Evolutionary conservation across 176 grass and related monocot species (phyloP), one percentile per base, ranked within the genome.

Genomic region (Poa pratensis): DNA sequence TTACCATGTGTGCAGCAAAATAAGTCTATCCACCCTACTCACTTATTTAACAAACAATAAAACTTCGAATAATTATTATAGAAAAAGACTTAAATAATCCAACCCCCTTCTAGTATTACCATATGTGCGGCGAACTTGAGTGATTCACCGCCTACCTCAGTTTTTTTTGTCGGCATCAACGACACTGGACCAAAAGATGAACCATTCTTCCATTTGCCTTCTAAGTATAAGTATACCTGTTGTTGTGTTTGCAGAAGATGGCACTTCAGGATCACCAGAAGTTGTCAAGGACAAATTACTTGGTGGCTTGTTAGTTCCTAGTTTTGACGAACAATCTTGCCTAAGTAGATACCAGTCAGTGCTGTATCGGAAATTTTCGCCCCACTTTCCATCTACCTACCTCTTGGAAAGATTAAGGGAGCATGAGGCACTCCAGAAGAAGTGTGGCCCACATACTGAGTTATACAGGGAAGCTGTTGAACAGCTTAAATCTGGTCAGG

Each of bases 391-490:
- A 46, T 95, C 88, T 9, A 63, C 80, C 3, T 87, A 95, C 85
- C 88, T 95, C 67, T 75, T 95, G 37, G 84, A 81, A 80, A 93
- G 65, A 73, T 20, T 95, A 85, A 88, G 88, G 34, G 83, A 89
- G 40, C 91, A 95, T 26, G 91, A 95, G 80, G 73, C 68, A 34
- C 91, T 93, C 10, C 94, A 95, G 63, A 95, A 77, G 40, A 95
- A 93, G 78, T 95, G 88, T 43, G 88, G 88, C 6, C 94, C 88
- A 0, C 45, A 87, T 57, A 95, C 94, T 77, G 83, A 80, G 28
- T 75, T 40, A 14, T 95, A 84, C 55, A 84, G 68, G 72, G 80
- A 91, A 82, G 86, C 91, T 82, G 24, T 89, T 48, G 77, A 87
- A 55, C 71, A 85, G 59, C 80, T 95, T n/a, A 87, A 89, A 54